Conservation (phyloP, 139 green algal species). For the Eudorina sp. region DNA sequence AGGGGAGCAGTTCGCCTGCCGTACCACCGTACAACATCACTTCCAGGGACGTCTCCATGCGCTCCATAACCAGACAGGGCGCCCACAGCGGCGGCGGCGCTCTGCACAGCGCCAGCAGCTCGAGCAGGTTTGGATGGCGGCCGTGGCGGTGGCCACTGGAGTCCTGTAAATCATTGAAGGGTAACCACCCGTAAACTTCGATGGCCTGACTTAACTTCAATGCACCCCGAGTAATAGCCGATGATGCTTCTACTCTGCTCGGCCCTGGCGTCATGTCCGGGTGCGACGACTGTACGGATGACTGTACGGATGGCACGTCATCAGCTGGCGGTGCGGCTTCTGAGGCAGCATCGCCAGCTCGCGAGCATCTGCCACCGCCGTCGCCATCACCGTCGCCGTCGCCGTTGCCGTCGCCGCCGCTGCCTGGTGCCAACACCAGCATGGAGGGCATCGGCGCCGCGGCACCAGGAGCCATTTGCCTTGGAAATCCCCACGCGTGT, state of each 20-base stretch:
- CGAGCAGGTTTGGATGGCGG: not conserved
- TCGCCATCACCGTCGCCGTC: not conserved
- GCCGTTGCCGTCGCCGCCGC: not conserved
- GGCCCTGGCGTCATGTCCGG: not conserved
- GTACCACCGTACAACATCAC: not conserved
- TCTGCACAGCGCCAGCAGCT: slow-evolving; percentile 13
- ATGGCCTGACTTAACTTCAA: not conserved
- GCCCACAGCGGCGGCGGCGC: not conserved
- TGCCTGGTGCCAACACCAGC: not conserved
- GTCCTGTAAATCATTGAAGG: too few relatives aligned
- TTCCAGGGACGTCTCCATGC: slow-evolving; percentile 8
- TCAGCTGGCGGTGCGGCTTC: not conserved
- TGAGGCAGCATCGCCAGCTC: not conserved
- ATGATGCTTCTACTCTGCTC: not conserved
- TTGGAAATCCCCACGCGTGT: too few relatives aligned
- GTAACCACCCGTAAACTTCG: not conserved
- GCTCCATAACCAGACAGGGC: slow-evolving; percentile 43
- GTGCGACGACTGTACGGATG: not conserved
- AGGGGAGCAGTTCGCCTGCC: not conserved
- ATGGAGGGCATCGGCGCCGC: not conserved
- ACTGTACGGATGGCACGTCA: not conserved
- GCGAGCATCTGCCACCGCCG: not conserved
- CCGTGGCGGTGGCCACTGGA: too few relatives aligned
- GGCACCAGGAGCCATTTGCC: too few relatives aligned
- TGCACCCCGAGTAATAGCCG: not conserved